Conservation (phyloP, 2,329 filamentous ascomycete species). For the Colletotrichum aenigma region DNA sequence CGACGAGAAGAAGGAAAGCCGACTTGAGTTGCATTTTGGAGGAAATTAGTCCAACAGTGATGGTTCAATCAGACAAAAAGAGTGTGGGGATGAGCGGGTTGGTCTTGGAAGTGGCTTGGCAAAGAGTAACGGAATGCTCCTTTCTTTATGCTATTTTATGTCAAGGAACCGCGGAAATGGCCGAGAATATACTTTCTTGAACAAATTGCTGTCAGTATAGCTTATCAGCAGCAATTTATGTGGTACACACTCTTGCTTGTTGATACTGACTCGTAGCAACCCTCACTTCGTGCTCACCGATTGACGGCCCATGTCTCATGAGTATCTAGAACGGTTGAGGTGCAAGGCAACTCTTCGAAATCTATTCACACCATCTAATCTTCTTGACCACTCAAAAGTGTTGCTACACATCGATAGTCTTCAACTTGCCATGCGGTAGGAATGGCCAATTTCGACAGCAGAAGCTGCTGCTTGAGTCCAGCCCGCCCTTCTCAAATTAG, state of each 20-base stretch:
- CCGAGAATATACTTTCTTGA: background rate
- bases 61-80: background rate
- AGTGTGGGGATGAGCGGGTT: background rate
- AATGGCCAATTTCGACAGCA: background rate
- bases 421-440: too few relatives aligned
- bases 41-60: rapidly evolving
- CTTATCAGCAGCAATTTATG: background rate
- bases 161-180: background rate
- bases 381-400: too few relatives aligned
- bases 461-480: rapidly evolving
- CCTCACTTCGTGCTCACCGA: background rate
- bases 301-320: background rate
- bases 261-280: background rate
- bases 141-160: background rate
- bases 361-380: too few relatives aligned
- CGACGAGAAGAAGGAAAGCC: background rate
- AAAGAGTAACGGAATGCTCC: background rate
- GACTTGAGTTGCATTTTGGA: background rate
- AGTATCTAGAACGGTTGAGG: too few relatives aligned
- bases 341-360: too few relatives aligned
- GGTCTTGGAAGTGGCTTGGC: background rate
- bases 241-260: rapidly evolving
- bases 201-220: background rate
- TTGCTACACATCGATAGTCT: too few relatives aligned
- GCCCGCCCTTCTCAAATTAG: background rate